Base-by-base conservation (phyloP, 208 protist genomes). In the Leishmania martiniquensis region DNA sequence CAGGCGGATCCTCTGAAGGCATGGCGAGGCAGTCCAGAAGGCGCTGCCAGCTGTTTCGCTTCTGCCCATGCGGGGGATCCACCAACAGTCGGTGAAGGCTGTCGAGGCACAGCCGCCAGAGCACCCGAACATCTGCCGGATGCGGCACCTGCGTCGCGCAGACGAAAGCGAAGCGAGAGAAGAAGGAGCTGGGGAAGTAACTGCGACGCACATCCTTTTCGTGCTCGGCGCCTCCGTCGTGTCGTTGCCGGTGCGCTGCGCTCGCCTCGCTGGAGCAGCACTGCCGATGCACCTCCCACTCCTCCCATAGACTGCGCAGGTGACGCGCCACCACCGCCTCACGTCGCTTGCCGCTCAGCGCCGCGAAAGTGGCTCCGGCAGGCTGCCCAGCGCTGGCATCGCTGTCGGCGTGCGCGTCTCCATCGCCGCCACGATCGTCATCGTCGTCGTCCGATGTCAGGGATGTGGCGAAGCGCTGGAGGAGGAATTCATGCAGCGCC, bases 151-250 rank as follows among this genome's bases (percentile, higher is more conserved):
- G 51, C 1, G 72, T 84, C n/a, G 80, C 84, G 66, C 85, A 91
- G 47, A 79, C 47, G 76, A 89, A 83, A 2, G 90, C 88, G 65
- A 97, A 91, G 63, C 93, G 91, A 25, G 85, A 85, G 63, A 95
- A 83, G 34, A 97, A 82, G 9, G 93, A 95, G 39, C 88, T 86
- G 1, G 93, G 93, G 47, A 92, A 91, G 80, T 97, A 97, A 32
- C 82, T 81, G 59, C 55, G 51, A 15, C 93, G 91, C 44, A 92
- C 65, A 55, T 92, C 88, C 51, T 82, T 86, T 34, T 62, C 45
- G 9, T 45, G 55, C 25, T 6, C 70, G 15, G 70, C 70, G 29
- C 32, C 52, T 13, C 68, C 68, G 32, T 29, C 49, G 52, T 10
- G 70, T 37, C 37, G 70, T 55, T 32, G 49, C 51, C 34, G n/a